These are phyloP conservation scores for Comarum palustre DNA, from an alignment of 306 rosid species.

Conservation along the genomic window DNA sequence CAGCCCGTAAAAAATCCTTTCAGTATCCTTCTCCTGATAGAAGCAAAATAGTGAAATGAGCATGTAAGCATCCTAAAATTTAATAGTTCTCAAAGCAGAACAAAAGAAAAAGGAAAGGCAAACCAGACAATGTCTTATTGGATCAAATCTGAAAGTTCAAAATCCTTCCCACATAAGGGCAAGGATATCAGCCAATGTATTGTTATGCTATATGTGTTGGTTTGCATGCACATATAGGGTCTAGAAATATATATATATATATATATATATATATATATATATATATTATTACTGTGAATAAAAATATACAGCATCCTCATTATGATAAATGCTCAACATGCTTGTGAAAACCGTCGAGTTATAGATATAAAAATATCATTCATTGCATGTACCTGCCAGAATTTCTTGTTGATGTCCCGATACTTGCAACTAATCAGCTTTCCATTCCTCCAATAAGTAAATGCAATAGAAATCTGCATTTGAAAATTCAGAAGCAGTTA, in stretches of 20 bases:
- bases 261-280: too few species aligned
- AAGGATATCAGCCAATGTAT: neutral
- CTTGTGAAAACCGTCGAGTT: neutral
- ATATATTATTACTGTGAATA: neutral
- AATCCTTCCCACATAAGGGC: neutral
- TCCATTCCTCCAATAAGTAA: slow-evolving; percentile 62
- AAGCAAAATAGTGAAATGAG: slow-evolving; percentile 1
- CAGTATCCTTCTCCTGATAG: slow-evolving; percentile 79
- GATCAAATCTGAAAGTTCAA: neutral
- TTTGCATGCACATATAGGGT: neutral
- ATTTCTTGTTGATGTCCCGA: slow-evolving; percentile 68
- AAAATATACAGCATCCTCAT: neutral
- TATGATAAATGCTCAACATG: slow-evolving; percentile 10
- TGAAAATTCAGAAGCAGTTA: slow-evolving; percentile 31
- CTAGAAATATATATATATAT: too few species aligned
- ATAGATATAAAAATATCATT: slow-evolving; percentile 18
- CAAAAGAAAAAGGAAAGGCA: neutral
- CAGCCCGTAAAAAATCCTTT: slow-evolving; percentile 83
- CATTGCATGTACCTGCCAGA: slow-evolving; percentile 77
- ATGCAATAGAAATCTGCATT: slow-evolving; percentile 71
- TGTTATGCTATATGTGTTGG: neutral
- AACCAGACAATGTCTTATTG: slow-evolving; percentile 1
- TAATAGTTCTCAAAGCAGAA: neutral
- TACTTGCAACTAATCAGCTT: slow-evolving; percentile 81
- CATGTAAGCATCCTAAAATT: neutral